These are phyloP conservation scores for Aspergillus quadrilineatus DNA, from an alignment of 2,329 filamentous ascomycete genomes.

Conservation along the genomic window DNA sequence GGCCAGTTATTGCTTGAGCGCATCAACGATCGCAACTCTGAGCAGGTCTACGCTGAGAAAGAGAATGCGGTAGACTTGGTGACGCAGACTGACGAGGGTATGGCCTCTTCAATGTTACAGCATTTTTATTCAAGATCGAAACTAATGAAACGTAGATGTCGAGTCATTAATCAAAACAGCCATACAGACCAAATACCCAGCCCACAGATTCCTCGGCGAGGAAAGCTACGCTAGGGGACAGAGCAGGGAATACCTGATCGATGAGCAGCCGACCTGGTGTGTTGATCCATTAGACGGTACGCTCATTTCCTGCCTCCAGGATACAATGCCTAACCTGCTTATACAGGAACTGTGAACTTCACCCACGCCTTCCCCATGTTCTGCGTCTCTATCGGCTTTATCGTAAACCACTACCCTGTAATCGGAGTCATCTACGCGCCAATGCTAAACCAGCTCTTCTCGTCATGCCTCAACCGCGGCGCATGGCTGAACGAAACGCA, in stretches of 20 bases:
- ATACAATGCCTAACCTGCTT: background rate
- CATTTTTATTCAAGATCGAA: background rate
- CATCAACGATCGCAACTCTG: slow-evolving; percentile 56
- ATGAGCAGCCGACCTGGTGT: slow-evolving; percentile 66
- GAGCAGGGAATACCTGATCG: slow-evolving; percentile 67
- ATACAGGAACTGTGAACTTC: slow-evolving; percentile 69
- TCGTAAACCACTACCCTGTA: slow-evolving; percentile 58
- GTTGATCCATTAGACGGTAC: slow-evolving; percentile 72
- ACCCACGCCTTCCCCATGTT: slow-evolving; percentile 80
- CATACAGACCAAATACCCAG: slow-evolving; percentile 61
- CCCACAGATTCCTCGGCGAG: slow-evolving; percentile 72
- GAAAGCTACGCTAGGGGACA: slow-evolving; percentile 70
- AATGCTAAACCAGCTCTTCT: slow-evolving; percentile 68
- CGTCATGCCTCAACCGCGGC: slow-evolving; percentile 63
- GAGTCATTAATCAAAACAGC: slow-evolving; percentile 66
- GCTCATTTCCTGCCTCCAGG: background rate
- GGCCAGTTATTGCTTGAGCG: slow-evolving; percentile 66
- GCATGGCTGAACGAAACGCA: slow-evolving; percentile 68
- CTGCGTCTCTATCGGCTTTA: slow-evolving; percentile 73
- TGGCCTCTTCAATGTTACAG: background rate
- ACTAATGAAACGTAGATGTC: slow-evolving; percentile 53
- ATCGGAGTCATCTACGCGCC: slow-evolving; percentile 73
- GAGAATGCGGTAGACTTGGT: slow-evolving; percentile 75
- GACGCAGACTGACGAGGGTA: slow-evolving; percentile 72
- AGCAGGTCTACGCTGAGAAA: slow-evolving; percentile 60